Conservation (phyloP, 306 rosid genomes). For the Cucurbita ficifolia region DNA sequence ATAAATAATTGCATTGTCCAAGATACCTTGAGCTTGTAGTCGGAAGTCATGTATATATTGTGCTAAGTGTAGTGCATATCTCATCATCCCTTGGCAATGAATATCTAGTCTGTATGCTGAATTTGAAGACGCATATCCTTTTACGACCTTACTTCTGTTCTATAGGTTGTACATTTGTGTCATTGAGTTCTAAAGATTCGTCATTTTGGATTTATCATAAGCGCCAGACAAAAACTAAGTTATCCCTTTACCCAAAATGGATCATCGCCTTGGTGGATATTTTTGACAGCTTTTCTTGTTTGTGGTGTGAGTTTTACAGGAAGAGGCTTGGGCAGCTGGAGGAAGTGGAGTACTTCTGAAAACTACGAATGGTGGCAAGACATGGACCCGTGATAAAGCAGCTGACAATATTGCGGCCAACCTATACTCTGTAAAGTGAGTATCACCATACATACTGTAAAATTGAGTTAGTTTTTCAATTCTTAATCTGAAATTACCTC, state of each 20-base stretch:
- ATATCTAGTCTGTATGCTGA: background rate
- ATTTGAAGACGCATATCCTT: background rate
- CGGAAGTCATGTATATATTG: background rate
- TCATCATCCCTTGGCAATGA: background rate
- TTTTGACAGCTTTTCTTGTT: background rate
- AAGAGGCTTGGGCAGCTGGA: conserved; percentile 99
- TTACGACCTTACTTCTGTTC: too few species aligned
- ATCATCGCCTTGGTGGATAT: background rate
- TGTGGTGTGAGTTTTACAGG: conserved; percentile 22
- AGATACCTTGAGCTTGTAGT: background rate
- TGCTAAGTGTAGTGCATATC: background rate
- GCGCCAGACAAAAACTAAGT: background rate
- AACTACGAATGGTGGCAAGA: conserved; percentile 84
- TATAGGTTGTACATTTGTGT: too few species aligned
- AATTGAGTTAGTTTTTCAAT: background rate
- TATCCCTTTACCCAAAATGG: background rate
- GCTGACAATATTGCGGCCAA: conserved; percentile 96
- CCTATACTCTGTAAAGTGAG: conserved; percentile 90
- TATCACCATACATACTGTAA: background rate
- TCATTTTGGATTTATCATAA: background rate
- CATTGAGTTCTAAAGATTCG: background rate
- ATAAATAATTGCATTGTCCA: background rate
- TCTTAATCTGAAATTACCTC: background rate
- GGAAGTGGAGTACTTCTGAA: conserved; percentile 87
- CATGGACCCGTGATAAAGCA: conserved; percentile 93